Evolutionary conservation across 2,329 filamentous ascomycete genomes (phyloP).

Genomic region (Alternaria postmessia): DNA sequence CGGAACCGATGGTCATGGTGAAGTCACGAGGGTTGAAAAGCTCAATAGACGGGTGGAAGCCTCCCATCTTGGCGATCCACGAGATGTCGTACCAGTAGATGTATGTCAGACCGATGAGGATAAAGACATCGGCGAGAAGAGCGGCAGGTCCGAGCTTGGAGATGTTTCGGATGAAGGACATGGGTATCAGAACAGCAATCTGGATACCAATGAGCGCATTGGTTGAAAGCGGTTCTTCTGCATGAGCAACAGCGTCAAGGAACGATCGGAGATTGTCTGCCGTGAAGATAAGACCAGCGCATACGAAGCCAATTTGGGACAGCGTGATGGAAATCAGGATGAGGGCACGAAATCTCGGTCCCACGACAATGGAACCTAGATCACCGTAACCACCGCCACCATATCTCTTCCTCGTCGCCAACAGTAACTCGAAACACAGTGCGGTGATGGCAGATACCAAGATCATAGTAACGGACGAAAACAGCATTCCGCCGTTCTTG

Average conservation of each 20-base stretch:
- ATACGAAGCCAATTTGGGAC: slow-evolving; percentile 81
- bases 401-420: slow-evolving; percentile 70
- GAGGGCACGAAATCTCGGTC: slow-evolving; percentile 68
- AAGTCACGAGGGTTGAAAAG: slow-evolving; percentile 75
- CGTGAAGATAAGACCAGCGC: slow-evolving; percentile 78
- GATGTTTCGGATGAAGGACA: slow-evolving; percentile 77
- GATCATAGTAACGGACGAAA: slow-evolving; percentile 74
- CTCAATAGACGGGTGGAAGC: slow-evolving; percentile 67
- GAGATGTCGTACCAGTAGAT: slow-evolving; percentile 76
- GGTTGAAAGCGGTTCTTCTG: slow-evolving; percentile 60
- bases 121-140: slow-evolving; percentile 75
- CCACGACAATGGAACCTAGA: slow-evolving; percentile 67
- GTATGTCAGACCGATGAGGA: slow-evolving; percentile 73
- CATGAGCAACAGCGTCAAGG: slow-evolving; percentile 66
- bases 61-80: slow-evolving; percentile 60
- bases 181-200: slow-evolving; percentile 69
- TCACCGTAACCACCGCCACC: slow-evolving; percentile 79
- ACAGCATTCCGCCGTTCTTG: slow-evolving; percentile 78
- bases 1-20: slow-evolving; percentile 74
- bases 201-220: slow-evolving; percentile 71
- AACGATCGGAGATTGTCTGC: slow-evolving; percentile 77
- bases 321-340: slow-evolving; percentile 75
- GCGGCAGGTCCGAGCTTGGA: slow-evolving; percentile 75
- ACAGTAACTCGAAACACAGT: slow-evolving; percentile 74
- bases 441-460: slow-evolving; percentile 71